Base-by-base conservation (phyloP, 805 yeast genomes). In the Teunomyces atbi region DNA sequence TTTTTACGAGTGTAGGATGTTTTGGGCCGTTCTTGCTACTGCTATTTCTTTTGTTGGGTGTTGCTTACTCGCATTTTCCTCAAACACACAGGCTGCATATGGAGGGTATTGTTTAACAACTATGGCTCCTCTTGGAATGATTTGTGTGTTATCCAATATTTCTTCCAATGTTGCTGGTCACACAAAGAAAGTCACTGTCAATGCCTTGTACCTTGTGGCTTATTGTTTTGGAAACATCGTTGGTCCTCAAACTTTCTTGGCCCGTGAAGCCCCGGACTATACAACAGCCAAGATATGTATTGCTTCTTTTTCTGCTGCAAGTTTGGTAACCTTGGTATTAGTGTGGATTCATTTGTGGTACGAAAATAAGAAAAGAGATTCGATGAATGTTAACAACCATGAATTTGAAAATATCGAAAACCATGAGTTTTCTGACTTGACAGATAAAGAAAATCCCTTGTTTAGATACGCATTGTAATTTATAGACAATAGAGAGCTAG, bases 151-250 rank as follows among this genome's bases (percentile, higher is more conserved):
- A 38, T 65, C 76, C 1, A 49, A 63, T 43, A 58, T 76, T 26
- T 69, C 81, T 21, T 65, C 79, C 5, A 79, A 79, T 53, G 69
- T 73, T 40, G 78, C 79, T 5, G 86, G 86, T 6, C 76, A 74
- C 55, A 79, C 86, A 8, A 82, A 81, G 64, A 79, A 79, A 57
- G 61, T 69, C 40, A 66, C 76, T 2, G 73, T 68, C 1, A 77
- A 70, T 55, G 76, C 79, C 1, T 51, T 75, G 26, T 60, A 66
- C 47, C 66, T 81, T 34, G 56, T 80, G 41, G 77, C 76, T 4
- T 79, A 73, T 60, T 75, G 81, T 58, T 75, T 68, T 6, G 85
- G 85, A 18, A 81, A 79, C 55, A 62, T 78, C 41, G 62, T 71
- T 41, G 85, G 85, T 1, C 83, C 84, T 1, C 82, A 77, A 50